Evolutionary conservation across 192 early-diverging fungal species (phyloP).

Genomic region (Phlyctochytrium planicorne): DNA sequence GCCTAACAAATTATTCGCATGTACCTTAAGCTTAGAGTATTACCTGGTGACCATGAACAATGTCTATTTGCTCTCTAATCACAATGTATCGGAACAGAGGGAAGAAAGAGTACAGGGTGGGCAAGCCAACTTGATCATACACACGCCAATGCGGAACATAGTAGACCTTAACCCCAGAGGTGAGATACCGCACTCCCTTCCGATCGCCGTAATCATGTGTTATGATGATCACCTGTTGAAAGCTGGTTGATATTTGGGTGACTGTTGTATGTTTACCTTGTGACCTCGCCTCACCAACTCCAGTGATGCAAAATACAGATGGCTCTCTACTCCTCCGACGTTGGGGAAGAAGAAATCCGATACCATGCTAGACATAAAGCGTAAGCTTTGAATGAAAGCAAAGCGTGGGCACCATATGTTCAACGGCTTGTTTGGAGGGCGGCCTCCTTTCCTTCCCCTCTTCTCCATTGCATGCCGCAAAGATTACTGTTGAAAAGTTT

Average conservation of each 20-base stretch:
- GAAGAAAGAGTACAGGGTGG: slow-evolving; percentile 81
- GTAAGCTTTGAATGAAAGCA: not conserved
- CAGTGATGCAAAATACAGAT: slow-evolving; percentile 89
- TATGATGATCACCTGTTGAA: slow-evolving; percentile 76
- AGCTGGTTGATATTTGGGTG: not conserved
- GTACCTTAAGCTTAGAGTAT: no score
- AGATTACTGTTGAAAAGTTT: not conserved
- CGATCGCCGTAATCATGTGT: slow-evolving; percentile 83
- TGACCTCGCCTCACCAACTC: slow-evolving; percentile 87
- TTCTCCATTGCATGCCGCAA: not conserved
- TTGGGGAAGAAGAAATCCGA: slow-evolving; percentile 98
- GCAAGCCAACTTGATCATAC: slow-evolving; percentile 82
- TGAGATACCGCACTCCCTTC: slow-evolving; percentile 83
- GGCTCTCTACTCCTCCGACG: slow-evolving; percentile 93
- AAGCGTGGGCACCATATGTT: slow-evolving; percentile 9
- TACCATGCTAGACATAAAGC: slow-evolving; percentile 73
- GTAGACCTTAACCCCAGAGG: slow-evolving; percentile 93
- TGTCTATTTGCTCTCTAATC: slow-evolving; percentile 84
- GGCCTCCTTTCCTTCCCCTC: not conserved
- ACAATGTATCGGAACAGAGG: slow-evolving; percentile 91
- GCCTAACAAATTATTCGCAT: slow-evolving; percentile 44
- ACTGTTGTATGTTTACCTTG: slow-evolving; percentile 70
- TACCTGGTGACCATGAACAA: slow-evolving; percentile 94
- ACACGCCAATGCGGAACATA: slow-evolving; percentile 85
- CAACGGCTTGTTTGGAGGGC: not conserved